phyloP scores from a whole-genome alignment of 1,284 basidiomycete species.

The Sporisorium exsertum region DNA sequence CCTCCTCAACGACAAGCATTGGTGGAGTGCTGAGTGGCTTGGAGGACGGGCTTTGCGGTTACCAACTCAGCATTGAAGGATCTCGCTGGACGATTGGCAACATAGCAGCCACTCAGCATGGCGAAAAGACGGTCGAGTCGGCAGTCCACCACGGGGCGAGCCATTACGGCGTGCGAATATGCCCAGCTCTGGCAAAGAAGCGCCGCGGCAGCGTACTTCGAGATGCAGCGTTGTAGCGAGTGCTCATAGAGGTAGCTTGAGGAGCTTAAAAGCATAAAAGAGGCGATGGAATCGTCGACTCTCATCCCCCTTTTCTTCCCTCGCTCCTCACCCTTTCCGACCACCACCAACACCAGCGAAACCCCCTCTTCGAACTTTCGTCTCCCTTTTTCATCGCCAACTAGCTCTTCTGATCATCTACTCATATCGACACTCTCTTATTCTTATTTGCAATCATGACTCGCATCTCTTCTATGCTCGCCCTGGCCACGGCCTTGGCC shows the following conservation, averaged over 20 bases:
- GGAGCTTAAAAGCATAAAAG: slow-evolving; percentile 6
- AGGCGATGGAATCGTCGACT: neutral
- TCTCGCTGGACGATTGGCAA: neutral
- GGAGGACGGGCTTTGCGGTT: neutral
- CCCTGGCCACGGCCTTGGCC: slow-evolving; percentile 15
- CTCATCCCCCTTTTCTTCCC: neutral
- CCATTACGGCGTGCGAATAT: neutral
- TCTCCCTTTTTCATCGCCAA: neutral
- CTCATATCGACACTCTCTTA: neutral
- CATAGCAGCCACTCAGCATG: neutral
- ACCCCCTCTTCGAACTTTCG: neutral
- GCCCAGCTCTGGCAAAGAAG: neutral
- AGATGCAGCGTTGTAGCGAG: neutral
- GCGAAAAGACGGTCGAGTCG: neutral
- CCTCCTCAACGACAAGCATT: neutral
- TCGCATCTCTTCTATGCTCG: slow-evolving; percentile 28
- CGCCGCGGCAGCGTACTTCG: neutral
- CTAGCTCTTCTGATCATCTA: neutral
- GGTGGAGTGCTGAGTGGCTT: neutral
- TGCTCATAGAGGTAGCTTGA: neutral
- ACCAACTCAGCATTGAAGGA: neutral
- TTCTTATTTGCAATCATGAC: slow-evolving; percentile 22
- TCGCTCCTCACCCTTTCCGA: slow-evolving; percentile 6
- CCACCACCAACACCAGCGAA: neutral
- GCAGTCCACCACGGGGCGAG: neutral